Evolutionary conservation across 768 basidiomycete genomes (phyloP).

Genomic region (Vararia minispora): DNA sequence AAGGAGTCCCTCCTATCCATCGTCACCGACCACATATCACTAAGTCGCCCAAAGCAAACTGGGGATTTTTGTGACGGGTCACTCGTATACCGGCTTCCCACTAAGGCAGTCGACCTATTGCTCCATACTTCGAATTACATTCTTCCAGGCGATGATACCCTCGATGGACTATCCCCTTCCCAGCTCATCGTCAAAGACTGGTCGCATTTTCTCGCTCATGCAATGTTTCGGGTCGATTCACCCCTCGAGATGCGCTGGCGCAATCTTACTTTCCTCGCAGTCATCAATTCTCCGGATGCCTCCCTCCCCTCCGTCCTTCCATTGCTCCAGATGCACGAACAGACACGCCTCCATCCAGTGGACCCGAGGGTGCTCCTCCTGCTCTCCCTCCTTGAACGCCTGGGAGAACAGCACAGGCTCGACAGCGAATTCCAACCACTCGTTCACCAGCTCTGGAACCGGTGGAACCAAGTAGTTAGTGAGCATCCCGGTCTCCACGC

Average conservation of each 20-base stretch:
- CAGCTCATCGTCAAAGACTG: constrained; percentile 10
- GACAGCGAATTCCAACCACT: constrained; percentile 1
- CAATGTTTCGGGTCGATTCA: constrained; percentile 8
- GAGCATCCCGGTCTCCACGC: constrained; percentile 7
- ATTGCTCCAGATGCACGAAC: not conserved
- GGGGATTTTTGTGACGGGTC: no score
- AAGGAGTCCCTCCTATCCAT: no score
- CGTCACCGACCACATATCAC: no score
- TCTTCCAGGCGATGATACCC: not conserved
- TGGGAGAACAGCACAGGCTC: not conserved
- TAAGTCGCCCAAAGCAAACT: no score
- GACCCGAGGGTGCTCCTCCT: constrained; percentile 11
- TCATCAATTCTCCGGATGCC: constrained; percentile 7
- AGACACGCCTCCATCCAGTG: constrained; percentile 2
- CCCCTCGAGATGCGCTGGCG: constrained; percentile 8
- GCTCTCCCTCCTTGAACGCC: constrained; percentile 8
- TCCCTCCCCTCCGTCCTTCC: constrained; percentile 1
- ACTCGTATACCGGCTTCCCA: no score
- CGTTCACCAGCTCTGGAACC: constrained; percentile 25
- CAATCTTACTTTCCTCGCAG: constrained; percentile 10
- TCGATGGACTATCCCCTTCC: constrained; percentile 4
- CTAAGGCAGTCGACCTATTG: not conserved
- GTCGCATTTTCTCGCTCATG: constrained; percentile 6
- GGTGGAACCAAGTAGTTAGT: constrained; percentile 24
- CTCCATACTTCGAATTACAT: not conserved